Evolutionary conservation across 2,329 filamentous ascomycete species (phyloP).

Genomic region (Colletotrichum salicis): DNA sequence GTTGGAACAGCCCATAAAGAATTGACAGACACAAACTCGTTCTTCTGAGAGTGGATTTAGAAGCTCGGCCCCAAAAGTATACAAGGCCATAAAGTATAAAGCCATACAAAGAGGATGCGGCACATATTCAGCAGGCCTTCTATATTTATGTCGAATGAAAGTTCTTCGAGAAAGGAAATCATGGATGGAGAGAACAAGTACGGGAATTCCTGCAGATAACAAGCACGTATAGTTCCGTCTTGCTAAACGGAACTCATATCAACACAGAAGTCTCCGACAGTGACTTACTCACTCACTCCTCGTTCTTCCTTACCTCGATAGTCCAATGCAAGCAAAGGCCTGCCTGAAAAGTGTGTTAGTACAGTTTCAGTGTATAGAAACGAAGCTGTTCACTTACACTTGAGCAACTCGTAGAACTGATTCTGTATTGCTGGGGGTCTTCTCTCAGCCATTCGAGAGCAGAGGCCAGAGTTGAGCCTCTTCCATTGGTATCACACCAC

Average conservation of each 20-base stretch:
- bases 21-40: accelerated
- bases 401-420: too few species aligned
- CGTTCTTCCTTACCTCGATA: background rate
- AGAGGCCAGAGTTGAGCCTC: too few species aligned
- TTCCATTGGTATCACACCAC: too few species aligned
- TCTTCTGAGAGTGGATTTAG: too few species aligned
- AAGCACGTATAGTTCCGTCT: background rate
- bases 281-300: background rate
- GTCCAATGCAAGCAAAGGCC: background rate
- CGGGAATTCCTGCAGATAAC: accelerated
- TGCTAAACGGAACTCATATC: background rate
- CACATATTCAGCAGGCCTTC: too few species aligned
- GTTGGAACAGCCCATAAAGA: too few species aligned
- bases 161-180: background rate
- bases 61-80: too few species aligned
- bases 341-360: background rate
- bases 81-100: background rate
- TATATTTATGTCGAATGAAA: background rate
- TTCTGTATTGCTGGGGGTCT: too few species aligned
- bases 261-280: background rate
- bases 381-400: background rate
- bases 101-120: background rate
- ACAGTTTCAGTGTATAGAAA: background rate
- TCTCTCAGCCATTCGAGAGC: too few species aligned
- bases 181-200: accelerated